Evolutionary conservation across 1,284 basidiomycete species (phyloP).

Genomic region (Rhodotorula sp.): DNA sequence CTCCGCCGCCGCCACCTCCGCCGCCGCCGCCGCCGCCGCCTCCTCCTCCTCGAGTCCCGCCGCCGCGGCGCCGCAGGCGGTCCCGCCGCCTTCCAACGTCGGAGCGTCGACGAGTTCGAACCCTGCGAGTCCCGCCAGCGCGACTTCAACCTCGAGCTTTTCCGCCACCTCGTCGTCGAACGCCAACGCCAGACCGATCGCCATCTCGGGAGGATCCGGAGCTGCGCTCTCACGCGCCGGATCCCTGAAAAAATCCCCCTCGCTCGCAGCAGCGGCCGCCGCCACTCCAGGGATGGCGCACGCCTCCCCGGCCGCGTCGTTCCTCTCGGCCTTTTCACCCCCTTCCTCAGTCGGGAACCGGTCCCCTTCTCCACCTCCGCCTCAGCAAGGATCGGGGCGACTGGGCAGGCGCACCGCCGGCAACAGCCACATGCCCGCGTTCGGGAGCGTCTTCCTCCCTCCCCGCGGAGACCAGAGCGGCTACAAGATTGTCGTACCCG

Average conservation of each 20-base stretch:
- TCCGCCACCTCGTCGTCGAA: background rate
- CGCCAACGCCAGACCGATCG: background rate
- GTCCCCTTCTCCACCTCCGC: slow-evolving; percentile 1
- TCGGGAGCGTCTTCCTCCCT: slow-evolving; percentile 18
- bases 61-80: background rate
- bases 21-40: background rate
- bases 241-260: background rate
- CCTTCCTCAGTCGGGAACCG: slow-evolving; percentile 47
- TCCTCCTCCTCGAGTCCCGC: background rate
- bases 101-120: background rate
- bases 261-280: background rate
- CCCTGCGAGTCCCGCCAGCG: background rate
- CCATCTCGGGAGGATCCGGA: background rate
- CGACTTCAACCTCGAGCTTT: background rate
- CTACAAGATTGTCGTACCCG: slow-evolving; percentile 17
- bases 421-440: background rate
- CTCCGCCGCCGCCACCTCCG: background rate
- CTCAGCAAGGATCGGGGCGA: background rate
- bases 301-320: slow-evolving; percentile 72
- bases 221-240: background rate
- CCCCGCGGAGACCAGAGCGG: slow-evolving; percentile 41
- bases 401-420: no score
- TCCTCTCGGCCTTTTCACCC: slow-evolving; percentile 65
- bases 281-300: background rate
- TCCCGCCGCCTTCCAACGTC: background rate